Evolutionary conservation across 441 rosid genomes (phyloP), one percentile per base, ranked within the genome.

Genomic region (Gossypium lobatum): DNA sequence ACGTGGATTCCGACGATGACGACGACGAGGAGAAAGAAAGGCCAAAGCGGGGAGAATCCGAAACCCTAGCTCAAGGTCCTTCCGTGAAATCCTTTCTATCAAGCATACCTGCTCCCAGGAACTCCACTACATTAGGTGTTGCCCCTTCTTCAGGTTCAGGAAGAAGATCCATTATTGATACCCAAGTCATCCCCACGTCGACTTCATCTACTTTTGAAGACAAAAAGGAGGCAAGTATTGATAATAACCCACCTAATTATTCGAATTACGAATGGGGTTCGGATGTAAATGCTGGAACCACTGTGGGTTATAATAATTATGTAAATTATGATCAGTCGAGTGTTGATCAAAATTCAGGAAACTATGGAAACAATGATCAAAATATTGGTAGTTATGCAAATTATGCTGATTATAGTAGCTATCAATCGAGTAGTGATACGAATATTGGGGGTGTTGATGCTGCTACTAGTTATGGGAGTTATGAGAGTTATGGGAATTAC

Each of bases 81-180:
- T 90, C 96, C 0, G 95, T 87, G 14, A 86, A 21, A 48, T 90
- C 95, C 0, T 90, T 93, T 77, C 80, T 93, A 61, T 93, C 96
- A 1, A 83, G 85, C 64, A 86, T 95, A 64, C 97, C 98, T 0
- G 93, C 93, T 0, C 93, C 96, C 6, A 90, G 75, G 73, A 85
- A 84, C 76, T 88, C 97, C 1, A 77, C 86, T 59, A 57, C 92
- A 1, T 84, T 89, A 23, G 98, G 98, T 9, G 85, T 82, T 61
- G 80, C 83, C 62, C 87, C 88, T 45, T 75, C 87, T 25, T 64
- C 83, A 0, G 87, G 88, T 28, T 87, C 92, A 53, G 91, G 93
- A 17, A 81, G 97, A 76, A 86, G 93, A 84, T 86, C 93, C 45
- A 78, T 83, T 25, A 37, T 93, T 31, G 93, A 88, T 34, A 81